A percentile compares a stretch with the other conserved stretches of the same genome.
Evolutionary conservation across 306 rosid species (phyloP).

Genomic region (Aeschynomene evenia): DNA sequence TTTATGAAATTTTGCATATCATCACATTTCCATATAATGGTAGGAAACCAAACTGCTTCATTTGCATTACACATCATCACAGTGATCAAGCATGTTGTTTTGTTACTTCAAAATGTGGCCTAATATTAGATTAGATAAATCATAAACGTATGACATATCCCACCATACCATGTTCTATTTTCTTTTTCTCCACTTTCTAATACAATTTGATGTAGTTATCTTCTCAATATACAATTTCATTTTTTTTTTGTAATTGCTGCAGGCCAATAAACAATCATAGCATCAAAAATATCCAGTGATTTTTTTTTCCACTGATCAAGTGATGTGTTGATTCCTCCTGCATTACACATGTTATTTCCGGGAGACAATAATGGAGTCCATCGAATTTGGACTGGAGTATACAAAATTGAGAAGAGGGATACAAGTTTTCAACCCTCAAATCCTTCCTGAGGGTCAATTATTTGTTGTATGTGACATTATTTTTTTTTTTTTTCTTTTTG

Average conservation of each 20-base stretch:
- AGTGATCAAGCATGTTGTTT: background rate
- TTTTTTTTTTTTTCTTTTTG: slow-evolving; percentile 28
- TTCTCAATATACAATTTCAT: background rate
- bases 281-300: slow-evolving; percentile 18
- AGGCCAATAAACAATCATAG: slow-evolving; percentile 82
- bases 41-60: slow-evolving; percentile 9
- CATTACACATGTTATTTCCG: slow-evolving; percentile 9
- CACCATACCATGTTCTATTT: background rate
- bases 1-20: background rate
- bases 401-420: slow-evolving; percentile 28
- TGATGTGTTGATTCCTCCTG: slow-evolving; percentile 28
- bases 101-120: background rate
- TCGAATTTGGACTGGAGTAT: slow-evolving; percentile 23
- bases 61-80: background rate
- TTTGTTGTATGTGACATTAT: slow-evolving; percentile 38
- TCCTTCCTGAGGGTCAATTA: slow-evolving; percentile 26
- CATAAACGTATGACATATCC: background rate
- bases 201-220: background rate
- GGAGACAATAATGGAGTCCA: slow-evolving; percentile 25
- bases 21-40: slow-evolving; percentile 3
- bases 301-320: slow-evolving; percentile 21
- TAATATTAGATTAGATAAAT: background rate
- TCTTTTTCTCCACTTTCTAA: background rate
- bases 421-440: slow-evolving; percentile 20
- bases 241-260: slow-evolving; percentile 35